phyloP scores from a whole-genome alignment of 2,329 filamentous ascomycete species.

The Alternaria alternata region DNA sequence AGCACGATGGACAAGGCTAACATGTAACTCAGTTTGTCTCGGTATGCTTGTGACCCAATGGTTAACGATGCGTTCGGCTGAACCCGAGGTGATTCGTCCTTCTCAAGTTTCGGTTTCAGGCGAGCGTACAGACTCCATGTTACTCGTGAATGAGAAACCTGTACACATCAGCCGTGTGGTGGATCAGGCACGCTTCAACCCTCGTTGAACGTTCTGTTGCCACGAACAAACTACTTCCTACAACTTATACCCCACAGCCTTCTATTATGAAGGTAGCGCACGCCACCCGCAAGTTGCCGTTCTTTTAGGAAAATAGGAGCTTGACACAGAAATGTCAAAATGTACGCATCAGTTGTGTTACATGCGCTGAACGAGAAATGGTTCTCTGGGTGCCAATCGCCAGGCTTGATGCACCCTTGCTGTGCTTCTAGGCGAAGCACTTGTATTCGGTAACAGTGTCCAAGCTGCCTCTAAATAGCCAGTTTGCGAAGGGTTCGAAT shows the following conservation, averaged over 20 bases:
- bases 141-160: background rate
- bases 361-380: background rate
- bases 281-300: background rate
- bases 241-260: background rate
- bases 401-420: background rate
- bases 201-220: background rate
- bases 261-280: background rate
- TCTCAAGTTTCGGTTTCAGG: background rate
- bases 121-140: background rate
- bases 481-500: too few relatives aligned
- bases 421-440: background rate
- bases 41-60: conserved; percentile 32
- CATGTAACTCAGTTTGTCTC: conserved; percentile 17
- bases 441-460: too few relatives aligned
- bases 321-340: background rate
- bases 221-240: background rate
- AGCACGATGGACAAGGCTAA: background rate
- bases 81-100: background rate
- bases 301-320: background rate
- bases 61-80: conserved; percentile 25
- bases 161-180: background rate
- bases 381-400: background rate
- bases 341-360: background rate
- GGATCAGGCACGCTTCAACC: background rate
- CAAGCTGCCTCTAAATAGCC: too few relatives aligned